Evolutionary conservation across 1,284 basidiomycete genomes (phyloP).

Genomic region (Puccinia triticina): DNA sequence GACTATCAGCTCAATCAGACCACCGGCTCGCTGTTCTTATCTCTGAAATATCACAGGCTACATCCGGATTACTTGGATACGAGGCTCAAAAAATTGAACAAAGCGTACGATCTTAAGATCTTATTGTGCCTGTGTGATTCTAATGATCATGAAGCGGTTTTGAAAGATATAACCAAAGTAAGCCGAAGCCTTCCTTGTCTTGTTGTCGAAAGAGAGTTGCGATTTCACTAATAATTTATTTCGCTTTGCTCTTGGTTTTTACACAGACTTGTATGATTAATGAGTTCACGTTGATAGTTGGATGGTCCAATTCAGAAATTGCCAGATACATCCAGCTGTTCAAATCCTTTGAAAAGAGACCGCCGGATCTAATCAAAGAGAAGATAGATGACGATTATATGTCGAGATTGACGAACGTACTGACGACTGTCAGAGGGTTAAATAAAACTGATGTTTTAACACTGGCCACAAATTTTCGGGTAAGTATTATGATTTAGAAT

Average conservation of each 20-base stretch:
- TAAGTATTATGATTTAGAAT: slow-evolving; percentile 63
- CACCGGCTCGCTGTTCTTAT: slow-evolving; percentile 86
- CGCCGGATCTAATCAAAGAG: slow-evolving; percentile 91
- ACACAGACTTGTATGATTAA: slow-evolving; percentile 82
- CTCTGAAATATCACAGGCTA: slow-evolving; percentile 91
- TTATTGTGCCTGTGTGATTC: slow-evolving; percentile 91
- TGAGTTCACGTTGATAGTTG: slow-evolving; percentile 85
- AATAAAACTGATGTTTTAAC: slow-evolving; percentile 98
- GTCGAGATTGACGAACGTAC: slow-evolving; percentile 76
- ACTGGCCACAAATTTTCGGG: slow-evolving; percentile 85
- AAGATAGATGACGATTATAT: slow-evolving; percentile 84
- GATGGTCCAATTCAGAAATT: slow-evolving; percentile 86
- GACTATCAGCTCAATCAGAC: slow-evolving; percentile 97
- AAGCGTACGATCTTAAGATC: slow-evolving; percentile 79
- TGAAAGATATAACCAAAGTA: slow-evolving; percentile 88
- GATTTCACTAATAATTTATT: slow-evolving; percentile 18
- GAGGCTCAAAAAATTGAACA: slow-evolving; percentile 82
- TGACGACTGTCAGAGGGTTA: slow-evolving; percentile 88
- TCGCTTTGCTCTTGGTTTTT: slow-evolving; percentile 30
- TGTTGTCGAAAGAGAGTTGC: background rate
- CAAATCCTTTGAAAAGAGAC: slow-evolving; percentile 90
- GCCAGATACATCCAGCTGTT: slow-evolving; percentile 86
- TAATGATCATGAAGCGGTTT: slow-evolving; percentile 84
- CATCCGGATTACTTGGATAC: slow-evolving; percentile 96
- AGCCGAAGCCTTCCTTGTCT: slow-evolving; percentile 28